Base-by-base conservation (phyloP, 2,329 filamentous ascomycete genomes). In the Phaeosphaeria sp. region DNA sequence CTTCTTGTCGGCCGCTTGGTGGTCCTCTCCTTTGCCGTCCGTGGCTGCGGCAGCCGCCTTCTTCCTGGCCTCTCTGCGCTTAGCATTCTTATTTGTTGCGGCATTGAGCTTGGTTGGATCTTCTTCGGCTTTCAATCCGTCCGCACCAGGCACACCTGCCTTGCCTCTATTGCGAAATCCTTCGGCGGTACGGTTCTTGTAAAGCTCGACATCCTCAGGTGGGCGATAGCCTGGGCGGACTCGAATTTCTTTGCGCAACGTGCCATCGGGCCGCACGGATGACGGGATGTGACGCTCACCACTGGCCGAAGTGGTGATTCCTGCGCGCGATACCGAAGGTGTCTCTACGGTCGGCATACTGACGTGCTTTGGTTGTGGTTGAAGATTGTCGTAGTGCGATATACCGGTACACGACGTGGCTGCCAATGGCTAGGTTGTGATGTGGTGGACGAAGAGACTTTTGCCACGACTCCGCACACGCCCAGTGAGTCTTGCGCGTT, bases 161-260 rank as follows among this genome's bases (percentile, higher is more conserved):
- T 86, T 88, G 23, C 86, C 87, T 52, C 92, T 88, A 67, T 87
- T 92, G 73, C 92, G 92, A 81, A 91, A 97, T 50, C 87, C 88
- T 75, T 95, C 90, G 50, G 93, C 93, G 1, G 89, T 93, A 56
- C 91, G 89, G 78, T 96, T 97, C 81, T 93, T 96, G 85, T 99
- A 99, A 46, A 97, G 84, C 74, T 97, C 93, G 63, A 98, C 90
- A 78, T 99, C 95, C 80, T 99, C 95, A 0, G 93, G 92, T 1
- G 95, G 96, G 33, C 89, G 89, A 79, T 97, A 99, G 53, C 95
- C 96, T 0, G 95, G 94, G 27, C 92, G 88, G 60, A 99, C 92
- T 72, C 92, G 92, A 74, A 98, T 98, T 72, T 97, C 94, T 73
- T 91, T 96, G 55, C 95, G 88, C n/a, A 91, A 91, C 50, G 90